A percentile compares a stretch with the other conserved stretches of the same genome.
These are phyloP conservation scores for Aspergillus diversus DNA, from an alignment of 495 filamentous ascomycete species.

Conservation along the genomic window DNA sequence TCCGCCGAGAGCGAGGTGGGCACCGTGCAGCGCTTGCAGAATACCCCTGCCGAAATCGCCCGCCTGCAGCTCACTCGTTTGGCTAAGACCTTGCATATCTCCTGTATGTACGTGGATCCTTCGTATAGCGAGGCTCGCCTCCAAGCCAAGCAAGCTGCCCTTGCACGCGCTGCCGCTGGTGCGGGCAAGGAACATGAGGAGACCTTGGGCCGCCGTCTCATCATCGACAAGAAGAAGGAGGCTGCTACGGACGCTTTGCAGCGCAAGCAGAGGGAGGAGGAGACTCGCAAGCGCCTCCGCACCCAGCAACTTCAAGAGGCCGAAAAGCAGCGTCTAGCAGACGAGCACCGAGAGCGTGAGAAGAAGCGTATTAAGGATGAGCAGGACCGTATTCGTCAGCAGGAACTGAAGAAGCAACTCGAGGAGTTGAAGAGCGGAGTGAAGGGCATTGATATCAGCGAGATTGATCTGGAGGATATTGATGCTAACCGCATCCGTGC, in stretches of 20 bases:
- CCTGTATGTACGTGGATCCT: conserved; percentile 93
- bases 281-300: conserved; percentile 77
- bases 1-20: conserved; percentile 86
- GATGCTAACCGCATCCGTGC: conserved; percentile 87
- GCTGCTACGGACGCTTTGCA: conserved; percentile 82
- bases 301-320: conserved; percentile 86
- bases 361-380: conserved; percentile 86
- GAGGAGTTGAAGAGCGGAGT: conserved; percentile 88
- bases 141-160: conserved; percentile 78
- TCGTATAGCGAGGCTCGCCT: conserved; percentile 77
- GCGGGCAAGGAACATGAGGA: conserved; percentile 90
- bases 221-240: conserved; percentile 97
- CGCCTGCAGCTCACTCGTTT: conserved; percentile 91
- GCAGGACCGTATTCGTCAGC: conserved; percentile 85
- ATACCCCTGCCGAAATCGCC: conserved; percentile 96
- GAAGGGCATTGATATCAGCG: conserved; percentile 77
- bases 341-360: conserved; percentile 91
- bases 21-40: conserved; percentile 92
- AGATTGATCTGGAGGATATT: conserved; percentile 80
- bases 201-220: conserved; percentile 80
- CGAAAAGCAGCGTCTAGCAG: conserved; percentile 81
- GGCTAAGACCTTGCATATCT: conserved; percentile 86
- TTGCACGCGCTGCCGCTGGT: conserved; percentile 78
- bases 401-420: conserved; percentile 94
- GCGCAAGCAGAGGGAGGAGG: conserved; percentile 88